Evolutionary conservation across 371 early-diverging fungal genomes (phyloP).

Genomic region (Saksenaea oblongispora): DNA sequence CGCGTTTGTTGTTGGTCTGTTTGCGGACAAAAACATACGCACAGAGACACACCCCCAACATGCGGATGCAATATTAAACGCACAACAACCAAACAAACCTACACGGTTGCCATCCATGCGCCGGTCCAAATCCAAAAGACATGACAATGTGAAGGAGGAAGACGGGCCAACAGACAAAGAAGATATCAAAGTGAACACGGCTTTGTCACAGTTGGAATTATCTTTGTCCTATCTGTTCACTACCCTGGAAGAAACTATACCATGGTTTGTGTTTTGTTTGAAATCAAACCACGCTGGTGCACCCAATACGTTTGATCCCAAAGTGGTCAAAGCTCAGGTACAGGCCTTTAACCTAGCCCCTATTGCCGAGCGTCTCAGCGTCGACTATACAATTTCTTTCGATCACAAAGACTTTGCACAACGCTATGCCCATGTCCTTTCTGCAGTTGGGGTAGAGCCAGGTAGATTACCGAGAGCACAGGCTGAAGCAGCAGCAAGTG

Average conservation of each 20-base stretch:
- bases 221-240: conserved; percentile 74
- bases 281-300: conserved; percentile 62
- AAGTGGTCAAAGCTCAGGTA: conserved; percentile 59
- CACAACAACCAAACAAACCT: conserved; percentile 57
- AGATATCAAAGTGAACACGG: conserved; percentile 23
- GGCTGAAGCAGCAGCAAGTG: conserved; percentile 56
- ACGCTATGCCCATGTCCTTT: conserved; percentile 57
- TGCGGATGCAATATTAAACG: conserved; percentile 54
- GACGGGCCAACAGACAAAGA: conserved; percentile 14
- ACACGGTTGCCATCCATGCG: conserved; percentile 50
- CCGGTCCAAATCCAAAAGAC: conserved; percentile 24
- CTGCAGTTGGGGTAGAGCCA: conserved; percentile 39
- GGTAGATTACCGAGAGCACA: conserved; percentile 25
- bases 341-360: conserved; percentile 47
- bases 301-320: conserved; percentile 54
- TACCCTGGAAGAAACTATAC: conserved; percentile 72
- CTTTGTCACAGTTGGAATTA: conserved; percentile 61
- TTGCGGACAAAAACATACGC: conserved; percentile 33
- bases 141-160: not conserved
- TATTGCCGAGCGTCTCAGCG: conserved; percentile 47
- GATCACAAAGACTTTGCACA: conserved; percentile 57
- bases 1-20: conserved; percentile 42
- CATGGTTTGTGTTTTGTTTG: conserved; percentile 85
- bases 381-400: conserved; percentile 54
- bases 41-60: conserved; percentile 59